Percentiles rank a stretch among this genome's conserved stretches.
Conservation (phyloP, 768 basidiomycete genomes). For the Kondoa malvinella region DNA sequence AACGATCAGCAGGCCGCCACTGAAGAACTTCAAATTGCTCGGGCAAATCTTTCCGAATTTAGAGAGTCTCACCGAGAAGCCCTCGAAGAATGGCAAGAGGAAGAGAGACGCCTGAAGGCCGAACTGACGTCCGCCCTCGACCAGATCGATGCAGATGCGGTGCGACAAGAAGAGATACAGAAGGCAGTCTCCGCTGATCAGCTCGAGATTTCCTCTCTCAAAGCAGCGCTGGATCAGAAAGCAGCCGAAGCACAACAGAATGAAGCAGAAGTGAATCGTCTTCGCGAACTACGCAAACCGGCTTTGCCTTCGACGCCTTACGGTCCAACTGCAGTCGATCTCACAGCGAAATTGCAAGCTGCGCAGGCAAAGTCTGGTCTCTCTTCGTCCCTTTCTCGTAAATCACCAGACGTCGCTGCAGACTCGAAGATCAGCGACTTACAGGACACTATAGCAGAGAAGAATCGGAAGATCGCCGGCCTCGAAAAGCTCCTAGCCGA, state of each 20-base stretch:
- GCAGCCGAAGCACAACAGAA: neutral
- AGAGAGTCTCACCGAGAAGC: neutral
- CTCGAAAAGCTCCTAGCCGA: neutral
- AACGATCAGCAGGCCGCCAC: neutral
- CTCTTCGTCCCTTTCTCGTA: neutral
- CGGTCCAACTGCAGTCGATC: constrained; percentile 4
- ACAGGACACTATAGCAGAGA: neutral
- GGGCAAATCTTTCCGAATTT: neutral
- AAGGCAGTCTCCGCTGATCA: neutral
- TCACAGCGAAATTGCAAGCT: neutral
- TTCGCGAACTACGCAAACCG: neutral
- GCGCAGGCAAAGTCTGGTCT: neutral
- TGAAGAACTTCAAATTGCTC: neutral
- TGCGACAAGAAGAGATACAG: neutral
- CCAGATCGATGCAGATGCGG: neutral
- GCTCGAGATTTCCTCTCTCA: neutral
- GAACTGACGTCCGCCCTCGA: neutral
- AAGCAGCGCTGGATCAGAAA: neutral
- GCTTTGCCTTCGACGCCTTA: neutral
- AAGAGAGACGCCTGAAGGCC: neutral
- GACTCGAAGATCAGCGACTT: neutral
- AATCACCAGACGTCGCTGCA: no score
- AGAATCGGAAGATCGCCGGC: neutral
- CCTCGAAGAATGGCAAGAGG: neutral
- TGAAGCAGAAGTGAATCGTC: neutral